Evolutionary conservation across 148 eudicot genomes (phyloP).

Genomic region (Cornus kousa): DNA sequence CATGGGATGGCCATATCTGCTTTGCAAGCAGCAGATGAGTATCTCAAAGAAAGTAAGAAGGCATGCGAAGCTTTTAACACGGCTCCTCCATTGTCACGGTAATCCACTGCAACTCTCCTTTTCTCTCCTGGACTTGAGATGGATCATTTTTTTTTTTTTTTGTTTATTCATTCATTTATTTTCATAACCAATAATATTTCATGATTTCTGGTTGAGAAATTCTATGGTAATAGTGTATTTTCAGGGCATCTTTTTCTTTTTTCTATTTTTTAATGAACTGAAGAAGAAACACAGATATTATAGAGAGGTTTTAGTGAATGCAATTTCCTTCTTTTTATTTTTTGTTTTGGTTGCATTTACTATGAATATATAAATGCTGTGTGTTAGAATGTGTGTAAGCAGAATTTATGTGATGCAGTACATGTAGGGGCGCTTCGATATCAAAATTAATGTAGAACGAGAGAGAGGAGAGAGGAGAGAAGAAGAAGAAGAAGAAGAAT

Average conservation of each 20-base stretch:
- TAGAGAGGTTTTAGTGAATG: neutral
- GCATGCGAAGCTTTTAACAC: constrained; percentile 77
- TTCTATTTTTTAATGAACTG: neutral
- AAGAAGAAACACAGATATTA: neutral
- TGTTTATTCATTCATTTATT: neutral
- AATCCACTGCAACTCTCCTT: constrained; percentile 9
- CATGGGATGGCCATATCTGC: constrained; percentile 99
- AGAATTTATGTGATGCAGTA: neutral
- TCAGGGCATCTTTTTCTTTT: neutral
- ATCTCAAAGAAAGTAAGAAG: constrained; percentile 89
- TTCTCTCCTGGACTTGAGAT: neutral
- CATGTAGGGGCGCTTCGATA: no score
- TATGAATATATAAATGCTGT: neutral
- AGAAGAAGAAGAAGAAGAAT: no score
- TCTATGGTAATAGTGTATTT: neutral
- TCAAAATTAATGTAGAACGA: no score
- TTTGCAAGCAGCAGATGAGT: constrained; percentile 93
- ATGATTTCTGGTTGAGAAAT: neutral
- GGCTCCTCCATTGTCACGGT: constrained; percentile 84
- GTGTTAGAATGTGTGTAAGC: neutral
- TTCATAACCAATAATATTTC: neutral
- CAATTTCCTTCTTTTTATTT: neutral
- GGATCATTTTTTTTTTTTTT: neutral
- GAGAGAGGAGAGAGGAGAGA: no score
- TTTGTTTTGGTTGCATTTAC: constrained; percentile 1